phyloP scores from a whole-genome alignment of 306 rosid species.

The Alnus glutinosa region DNA sequence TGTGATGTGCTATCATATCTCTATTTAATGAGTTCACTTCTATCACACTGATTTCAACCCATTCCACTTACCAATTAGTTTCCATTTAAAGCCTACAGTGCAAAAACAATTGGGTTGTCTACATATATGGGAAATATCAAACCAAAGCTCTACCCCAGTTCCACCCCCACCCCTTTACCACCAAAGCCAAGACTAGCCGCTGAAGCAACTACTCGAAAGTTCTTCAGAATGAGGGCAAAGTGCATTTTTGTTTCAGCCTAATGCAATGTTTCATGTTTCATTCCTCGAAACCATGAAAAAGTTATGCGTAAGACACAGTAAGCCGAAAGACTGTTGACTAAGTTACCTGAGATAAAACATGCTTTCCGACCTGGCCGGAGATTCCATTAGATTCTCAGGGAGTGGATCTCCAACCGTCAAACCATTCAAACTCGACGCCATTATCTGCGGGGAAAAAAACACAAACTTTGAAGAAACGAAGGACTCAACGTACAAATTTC shows the following conservation, averaged over 20 bases:
- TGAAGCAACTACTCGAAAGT: not conserved
- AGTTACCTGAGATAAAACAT: conserved; percentile 65
- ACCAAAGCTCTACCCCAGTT: not conserved
- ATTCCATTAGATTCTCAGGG: conserved; percentile 89
- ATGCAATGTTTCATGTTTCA: not conserved
- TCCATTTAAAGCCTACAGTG: not conserved
- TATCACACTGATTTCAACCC: not conserved
- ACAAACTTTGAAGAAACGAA: conserved; percentile 8
- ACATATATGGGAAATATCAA: not conserved
- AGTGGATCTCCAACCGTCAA: conserved; percentile 94
- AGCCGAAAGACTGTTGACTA: conserved; percentile 3
- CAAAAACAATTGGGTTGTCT: not conserved
- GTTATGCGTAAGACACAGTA: not conserved
- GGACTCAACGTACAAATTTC: not conserved
- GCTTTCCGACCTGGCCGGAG: conserved; percentile 92
- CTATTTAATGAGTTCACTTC: not conserved
- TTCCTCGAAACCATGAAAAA: not conserved
- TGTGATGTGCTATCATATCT: not conserved
- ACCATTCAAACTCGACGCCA: conserved; percentile 99
- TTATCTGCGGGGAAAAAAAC: conserved; percentile 53
- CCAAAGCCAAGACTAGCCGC: not conserved
- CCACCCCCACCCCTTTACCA: not conserved
- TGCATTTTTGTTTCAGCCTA: not conserved
- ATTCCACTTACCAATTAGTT: not conserved
- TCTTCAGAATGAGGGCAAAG: not conserved